These are phyloP conservation scores for Acanthamoeba triangularis DNA, from an alignment of 208 protist genomes.

Conservation along the genomic window DNA sequence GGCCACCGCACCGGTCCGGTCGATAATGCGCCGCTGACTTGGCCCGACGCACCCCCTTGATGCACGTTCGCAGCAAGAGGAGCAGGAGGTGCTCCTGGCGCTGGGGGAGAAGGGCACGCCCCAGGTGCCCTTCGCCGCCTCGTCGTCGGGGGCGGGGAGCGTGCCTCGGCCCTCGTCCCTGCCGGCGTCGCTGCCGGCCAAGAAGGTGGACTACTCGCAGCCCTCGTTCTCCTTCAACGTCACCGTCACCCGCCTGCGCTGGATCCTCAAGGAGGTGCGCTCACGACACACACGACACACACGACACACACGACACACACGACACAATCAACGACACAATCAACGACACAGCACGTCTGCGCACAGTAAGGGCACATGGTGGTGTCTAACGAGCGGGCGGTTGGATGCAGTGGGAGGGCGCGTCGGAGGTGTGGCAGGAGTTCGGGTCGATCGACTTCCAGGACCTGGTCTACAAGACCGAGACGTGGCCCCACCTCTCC, in stretches of 20 bases:
- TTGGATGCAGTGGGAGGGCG: not conserved
- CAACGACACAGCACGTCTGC: too few species aligned
- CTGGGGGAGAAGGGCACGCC: constrained; percentile 27
- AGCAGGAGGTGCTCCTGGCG: constrained; percentile 16
- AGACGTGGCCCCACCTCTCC: constrained; percentile 40
- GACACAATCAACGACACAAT: too few species aligned
- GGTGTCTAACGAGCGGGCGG: too few species aligned
- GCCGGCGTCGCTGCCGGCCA: not conserved
- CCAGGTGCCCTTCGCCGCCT: not conserved
- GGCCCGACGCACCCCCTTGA: not conserved
- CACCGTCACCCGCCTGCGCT: constrained; percentile 5
- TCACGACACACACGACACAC: not conserved
- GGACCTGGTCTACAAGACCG: constrained; percentile 48
- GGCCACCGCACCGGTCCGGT: not conserved
- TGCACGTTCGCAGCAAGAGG: not conserved
- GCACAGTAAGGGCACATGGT: too few species aligned
- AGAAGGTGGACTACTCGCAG: not conserved
- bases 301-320: not conserved
- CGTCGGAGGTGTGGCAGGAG: not conserved
- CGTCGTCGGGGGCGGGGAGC: not conserved
- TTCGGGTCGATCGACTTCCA: constrained; percentile 57
- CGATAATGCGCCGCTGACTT: not conserved
- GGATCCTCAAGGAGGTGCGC: constrained; percentile 54
- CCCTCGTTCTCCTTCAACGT: constrained; percentile 45
- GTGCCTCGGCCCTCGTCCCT: not conserved